A percentile compares a stretch with the other conserved stretches of the same genome.
These are phyloP conservation scores for Arachnomyces sp. DNA, from an alignment of 2,329 filamentous ascomycete genomes.

Conservation along the genomic window DNA sequence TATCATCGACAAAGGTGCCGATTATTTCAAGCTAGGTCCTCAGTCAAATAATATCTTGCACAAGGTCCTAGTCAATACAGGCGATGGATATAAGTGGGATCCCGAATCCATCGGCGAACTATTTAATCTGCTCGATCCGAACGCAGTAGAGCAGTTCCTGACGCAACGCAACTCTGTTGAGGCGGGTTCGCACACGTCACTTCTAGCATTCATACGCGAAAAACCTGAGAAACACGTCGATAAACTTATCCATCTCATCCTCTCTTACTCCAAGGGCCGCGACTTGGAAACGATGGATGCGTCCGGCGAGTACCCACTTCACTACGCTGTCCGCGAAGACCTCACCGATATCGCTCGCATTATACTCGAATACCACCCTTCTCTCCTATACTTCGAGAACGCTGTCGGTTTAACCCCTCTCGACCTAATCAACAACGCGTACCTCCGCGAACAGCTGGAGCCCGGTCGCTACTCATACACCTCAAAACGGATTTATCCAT, in stretches of 20 bases:
- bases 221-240: conserved; percentile 25
- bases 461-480: no score
- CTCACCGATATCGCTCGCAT: conserved; percentile 49
- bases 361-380: conserved; percentile 48
- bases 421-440: conserved; percentile 56
- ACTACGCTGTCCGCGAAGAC: conserved; percentile 34
- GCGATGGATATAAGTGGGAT: conserved; percentile 17
- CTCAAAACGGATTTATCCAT: conserved; percentile 8
- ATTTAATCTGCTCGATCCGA: conserved; percentile 50
- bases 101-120: conserved; percentile 48
- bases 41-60: conserved; percentile 65
- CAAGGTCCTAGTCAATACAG: conserved; percentile 33
- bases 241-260: conserved; percentile 42
- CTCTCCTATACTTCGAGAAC: conserved; percentile 63
- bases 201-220: conserved; percentile 1
- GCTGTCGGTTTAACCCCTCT: conserved; percentile 66
- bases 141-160: conserved; percentile 55
- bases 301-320: conserved; percentile 38
- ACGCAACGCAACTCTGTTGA: conserved; percentile 11
- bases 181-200: background rate
- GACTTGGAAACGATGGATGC: conserved; percentile 36
- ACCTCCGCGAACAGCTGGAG: conserved; percentile 14
- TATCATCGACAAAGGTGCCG: conserved; percentile 61
- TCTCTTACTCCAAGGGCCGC: conserved; percentile 47
- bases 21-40: conserved; percentile 58